A percentile compares a stretch with the other conserved stretches of the same genome.
Conservation (phyloP, 495 filamentous ascomycete genomes). For the Chaetomidium leptoderma region DNA sequence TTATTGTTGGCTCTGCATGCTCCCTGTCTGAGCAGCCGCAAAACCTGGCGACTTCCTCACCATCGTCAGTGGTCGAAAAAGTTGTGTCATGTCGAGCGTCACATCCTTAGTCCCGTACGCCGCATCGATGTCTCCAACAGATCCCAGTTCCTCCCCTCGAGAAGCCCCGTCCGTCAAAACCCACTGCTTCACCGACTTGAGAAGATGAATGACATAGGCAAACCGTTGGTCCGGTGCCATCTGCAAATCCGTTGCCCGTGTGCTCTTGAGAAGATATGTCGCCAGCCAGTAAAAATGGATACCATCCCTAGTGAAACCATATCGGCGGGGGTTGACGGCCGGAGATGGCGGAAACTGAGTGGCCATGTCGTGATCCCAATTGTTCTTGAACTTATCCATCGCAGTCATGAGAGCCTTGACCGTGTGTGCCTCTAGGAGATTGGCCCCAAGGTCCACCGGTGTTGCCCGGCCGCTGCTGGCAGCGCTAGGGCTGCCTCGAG, state of each 20-base stretch:
- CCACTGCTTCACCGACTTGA: constrained; percentile 55
- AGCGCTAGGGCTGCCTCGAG: constrained; percentile 30
- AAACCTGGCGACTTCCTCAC: constrained; percentile 32
- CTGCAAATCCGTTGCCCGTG: constrained; percentile 42
- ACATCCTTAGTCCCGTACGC: constrained; percentile 56
- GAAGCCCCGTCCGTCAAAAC: constrained; percentile 49
- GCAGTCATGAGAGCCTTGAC: constrained; percentile 40
- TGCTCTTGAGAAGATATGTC: constrained; percentile 49
- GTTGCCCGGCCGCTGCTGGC: constrained; percentile 48
- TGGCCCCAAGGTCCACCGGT: constrained; percentile 41
- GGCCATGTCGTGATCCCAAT: constrained; percentile 62
- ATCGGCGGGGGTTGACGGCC: constrained; percentile 40
- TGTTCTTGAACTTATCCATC: constrained; percentile 60
- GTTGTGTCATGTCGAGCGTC: constrained; percentile 62
- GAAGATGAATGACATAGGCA: constrained; percentile 51
- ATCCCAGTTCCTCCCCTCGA: constrained; percentile 53
- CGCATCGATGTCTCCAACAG: constrained; percentile 56
- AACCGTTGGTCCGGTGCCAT: constrained; percentile 54
- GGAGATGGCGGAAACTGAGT: constrained; percentile 54
- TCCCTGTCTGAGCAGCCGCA: constrained; percentile 29
- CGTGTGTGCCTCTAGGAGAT: constrained; percentile 28
- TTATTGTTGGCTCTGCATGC: constrained; percentile 20
- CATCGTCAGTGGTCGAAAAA: constrained; percentile 52
- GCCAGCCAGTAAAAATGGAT: constrained; percentile 65
- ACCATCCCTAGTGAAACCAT: constrained; percentile 61